Conservation (phyloP, 352 stramenopile genomes). For the Phytophthora melonis region DNA sequence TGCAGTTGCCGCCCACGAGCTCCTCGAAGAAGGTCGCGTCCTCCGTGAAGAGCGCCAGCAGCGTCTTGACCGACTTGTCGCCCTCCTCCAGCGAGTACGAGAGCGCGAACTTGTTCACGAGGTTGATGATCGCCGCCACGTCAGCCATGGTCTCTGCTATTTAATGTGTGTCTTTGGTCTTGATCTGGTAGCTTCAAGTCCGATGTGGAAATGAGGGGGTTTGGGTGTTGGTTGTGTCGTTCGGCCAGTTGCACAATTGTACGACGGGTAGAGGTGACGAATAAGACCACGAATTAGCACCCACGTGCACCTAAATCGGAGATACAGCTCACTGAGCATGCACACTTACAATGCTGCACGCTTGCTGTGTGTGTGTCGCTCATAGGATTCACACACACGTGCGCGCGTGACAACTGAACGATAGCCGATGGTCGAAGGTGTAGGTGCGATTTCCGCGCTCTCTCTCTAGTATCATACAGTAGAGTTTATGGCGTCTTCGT, state of each 20-base stretch:
- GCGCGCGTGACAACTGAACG: neutral
- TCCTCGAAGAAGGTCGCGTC: constrained; percentile 83
- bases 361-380: neutral
- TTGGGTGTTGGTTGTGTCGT: neutral
- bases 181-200: constrained; percentile 33
- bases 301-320: constrained; percentile 8
- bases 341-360: constrained; percentile 11
- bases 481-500: too few relatives aligned
- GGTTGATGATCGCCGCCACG: constrained; percentile 81
- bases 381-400: neutral
- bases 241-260: constrained; percentile 15
- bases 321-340: neutral
- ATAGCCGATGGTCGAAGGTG: neutral
- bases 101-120: constrained; percentile 86
- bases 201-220: constrained; percentile 36
- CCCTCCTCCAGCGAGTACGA: constrained; percentile 82
- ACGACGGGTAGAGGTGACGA: constrained; percentile 15
- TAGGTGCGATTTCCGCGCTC: neutral
- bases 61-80: constrained; percentile 72
- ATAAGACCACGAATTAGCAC: constrained; percentile 16
- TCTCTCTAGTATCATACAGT: neutral
- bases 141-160: constrained; percentile 61
- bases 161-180: constrained; percentile 1
- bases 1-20: constrained; percentile 71
- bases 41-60: constrained; percentile 76